Conservation (phyloP, 1,284 basidiomycete genomes). For the Golubevia pallescens region DNA sequence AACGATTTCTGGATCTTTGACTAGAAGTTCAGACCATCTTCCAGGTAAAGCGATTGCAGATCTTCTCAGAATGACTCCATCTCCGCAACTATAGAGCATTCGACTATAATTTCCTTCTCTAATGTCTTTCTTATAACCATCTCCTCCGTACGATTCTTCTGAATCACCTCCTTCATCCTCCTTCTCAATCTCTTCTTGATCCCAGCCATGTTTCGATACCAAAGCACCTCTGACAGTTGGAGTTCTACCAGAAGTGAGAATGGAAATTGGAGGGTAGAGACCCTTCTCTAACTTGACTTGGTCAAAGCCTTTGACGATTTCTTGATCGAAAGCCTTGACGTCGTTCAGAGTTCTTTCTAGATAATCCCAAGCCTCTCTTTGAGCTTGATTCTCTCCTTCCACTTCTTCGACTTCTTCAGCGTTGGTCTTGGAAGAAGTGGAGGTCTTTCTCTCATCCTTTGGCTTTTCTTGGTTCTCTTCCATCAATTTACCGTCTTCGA, state of each 20-base stretch:
- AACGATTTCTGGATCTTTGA: not conserved
- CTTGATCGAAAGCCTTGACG: constrained; percentile 39
- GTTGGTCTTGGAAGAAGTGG: constrained; percentile 1
- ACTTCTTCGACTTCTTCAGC: not conserved
- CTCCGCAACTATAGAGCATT: constrained; percentile 39
- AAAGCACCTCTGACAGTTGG: constrained; percentile 57
- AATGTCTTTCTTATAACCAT: constrained; percentile 25
- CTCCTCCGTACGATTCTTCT: not conserved
- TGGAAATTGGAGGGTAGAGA: constrained; percentile 54
- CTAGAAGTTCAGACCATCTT: constrained; percentile 22
- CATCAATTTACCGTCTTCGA: not conserved
- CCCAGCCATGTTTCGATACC: constrained; percentile 18
- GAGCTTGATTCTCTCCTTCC: constrained; percentile 9
- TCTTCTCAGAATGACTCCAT: constrained; percentile 59
- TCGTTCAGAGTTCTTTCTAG: constrained; percentile 77
- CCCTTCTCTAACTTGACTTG: constrained; percentile 8
- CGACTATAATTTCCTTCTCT: constrained; percentile 27
- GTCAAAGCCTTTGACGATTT: constrained; percentile 40
- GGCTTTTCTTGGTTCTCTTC: constrained; percentile 1
- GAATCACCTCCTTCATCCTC: constrained; percentile 26
- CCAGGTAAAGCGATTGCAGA: constrained; percentile 47
- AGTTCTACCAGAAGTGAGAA: constrained; percentile 49
- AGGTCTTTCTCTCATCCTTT: not conserved
- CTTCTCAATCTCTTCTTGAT: constrained; percentile 18
- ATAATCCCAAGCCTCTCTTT: constrained; percentile 68